A percentile compares a stretch with the other conserved stretches of the same genome.
Evolutionary conservation across 371 early-diverging fungal genomes (phyloP).

Genomic region (Mortierella sp.): DNA sequence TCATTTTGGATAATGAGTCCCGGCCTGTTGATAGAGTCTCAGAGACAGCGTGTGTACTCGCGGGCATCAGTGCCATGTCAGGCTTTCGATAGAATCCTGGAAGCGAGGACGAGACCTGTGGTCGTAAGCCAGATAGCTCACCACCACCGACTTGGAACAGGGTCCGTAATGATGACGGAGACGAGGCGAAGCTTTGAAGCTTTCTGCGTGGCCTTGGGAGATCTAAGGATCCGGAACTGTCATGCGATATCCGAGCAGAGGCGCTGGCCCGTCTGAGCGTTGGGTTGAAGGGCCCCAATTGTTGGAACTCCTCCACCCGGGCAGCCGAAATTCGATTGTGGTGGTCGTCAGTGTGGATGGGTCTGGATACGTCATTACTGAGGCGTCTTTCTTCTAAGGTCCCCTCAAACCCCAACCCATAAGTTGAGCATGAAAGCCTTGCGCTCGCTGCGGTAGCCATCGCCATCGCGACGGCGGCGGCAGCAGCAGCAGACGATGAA

Average conservation of each 20-base stretch:
- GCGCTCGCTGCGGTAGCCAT: conserved; percentile 44
- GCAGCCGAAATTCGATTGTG: neutral
- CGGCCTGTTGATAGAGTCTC: neutral
- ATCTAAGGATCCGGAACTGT: conserved; percentile 11
- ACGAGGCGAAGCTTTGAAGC: conserved; percentile 31
- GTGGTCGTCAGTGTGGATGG: conserved; percentile 13
- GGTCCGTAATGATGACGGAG: conserved; percentile 24
- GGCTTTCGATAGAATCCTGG: too few relatives aligned
- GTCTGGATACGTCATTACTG: neutral
- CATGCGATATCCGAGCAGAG: conserved; percentile 12
- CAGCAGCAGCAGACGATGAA: conserved; percentile 51
- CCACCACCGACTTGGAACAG: conserved; percentile 11
- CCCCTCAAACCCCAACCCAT: conserved; percentile 13
- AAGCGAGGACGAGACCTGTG: too few relatives aligned
- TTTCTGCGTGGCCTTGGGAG: conserved; percentile 7
- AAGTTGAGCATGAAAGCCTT: conserved; percentile 1
- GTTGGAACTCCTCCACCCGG: conserved; percentile 18
- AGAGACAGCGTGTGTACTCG: too few relatives aligned
- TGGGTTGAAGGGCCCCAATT: conserved; percentile 3
- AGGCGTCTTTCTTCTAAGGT: conserved; percentile 3
- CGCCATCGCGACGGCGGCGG: conserved; percentile 45
- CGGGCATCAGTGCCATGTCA: too few relatives aligned
- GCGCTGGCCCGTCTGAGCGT: conserved; percentile 17
- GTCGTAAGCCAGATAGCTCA: neutral
- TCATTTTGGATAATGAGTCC: conserved; percentile 1